A percentile compares a stretch with the other conserved stretches of the same genome.
These are phyloP conservation scores for Mitragyna speciosa DNA, from an alignment of 257 asterid genomes.

Conservation along the genomic window DNA sequence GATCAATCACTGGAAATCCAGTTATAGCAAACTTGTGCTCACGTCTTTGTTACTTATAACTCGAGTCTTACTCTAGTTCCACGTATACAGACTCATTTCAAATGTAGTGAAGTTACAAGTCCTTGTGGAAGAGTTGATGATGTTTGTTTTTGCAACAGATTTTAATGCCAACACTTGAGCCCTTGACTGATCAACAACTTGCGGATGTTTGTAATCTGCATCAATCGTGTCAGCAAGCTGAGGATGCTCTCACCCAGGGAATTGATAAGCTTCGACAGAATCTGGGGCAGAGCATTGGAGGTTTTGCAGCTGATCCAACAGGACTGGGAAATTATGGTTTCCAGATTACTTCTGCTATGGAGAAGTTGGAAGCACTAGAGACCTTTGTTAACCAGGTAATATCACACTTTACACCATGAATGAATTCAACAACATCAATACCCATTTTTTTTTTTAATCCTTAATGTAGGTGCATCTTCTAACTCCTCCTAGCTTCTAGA, in stretches of 20 bases:
- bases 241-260: slow-evolving; percentile 89
- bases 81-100: neutral
- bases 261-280: slow-evolving; percentile 89
- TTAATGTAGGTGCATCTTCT: neutral
- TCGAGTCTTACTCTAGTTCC: neutral
- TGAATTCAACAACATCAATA: neutral
- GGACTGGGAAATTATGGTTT: slow-evolving; percentile 56
- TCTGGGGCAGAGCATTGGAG: slow-evolving; percentile 57
- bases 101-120: neutral
- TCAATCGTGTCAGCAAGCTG: slow-evolving; percentile 89
- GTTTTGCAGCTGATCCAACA: slow-evolving; percentile 32
- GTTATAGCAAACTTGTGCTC: neutral
- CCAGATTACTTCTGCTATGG: slow-evolving; percentile 59
- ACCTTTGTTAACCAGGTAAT: slow-evolving; percentile 70
- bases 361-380: slow-evolving; percentile 71
- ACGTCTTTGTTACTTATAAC: neutral
- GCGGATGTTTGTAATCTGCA: slow-evolving; percentile 45
- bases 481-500: neutral
- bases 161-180: slow-evolving; percentile 69
- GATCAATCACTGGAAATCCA: neutral
- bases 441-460: neutral
- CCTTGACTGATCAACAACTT: slow-evolving; percentile 60
- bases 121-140: neutral
- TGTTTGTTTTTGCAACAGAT: slow-evolving; percentile 39
- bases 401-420: neutral